phyloP scores from a whole-genome alignment of 2,329 filamentous ascomycete species.

The Beauveria scarabaeidicola region DNA sequence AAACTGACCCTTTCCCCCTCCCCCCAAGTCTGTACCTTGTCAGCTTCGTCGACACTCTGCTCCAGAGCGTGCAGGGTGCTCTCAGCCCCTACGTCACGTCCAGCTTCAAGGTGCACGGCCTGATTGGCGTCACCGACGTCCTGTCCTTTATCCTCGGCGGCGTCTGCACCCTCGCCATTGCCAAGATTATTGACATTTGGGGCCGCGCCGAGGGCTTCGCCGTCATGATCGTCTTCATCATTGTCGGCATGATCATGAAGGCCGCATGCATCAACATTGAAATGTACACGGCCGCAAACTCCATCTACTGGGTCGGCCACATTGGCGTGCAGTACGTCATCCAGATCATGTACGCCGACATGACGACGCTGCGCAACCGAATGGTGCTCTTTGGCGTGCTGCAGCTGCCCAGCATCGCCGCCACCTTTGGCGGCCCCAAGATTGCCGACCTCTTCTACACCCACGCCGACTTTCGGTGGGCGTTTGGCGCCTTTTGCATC shows the following conservation, averaged over 20 bases:
- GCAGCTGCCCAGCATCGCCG: conserved; percentile 35
- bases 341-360: conserved; percentile 35
- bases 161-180: conserved; percentile 31
- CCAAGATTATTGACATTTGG: conserved; percentile 42
- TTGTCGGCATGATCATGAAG: conserved; percentile 54
- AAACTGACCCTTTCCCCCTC: not conserved
- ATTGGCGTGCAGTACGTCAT: conserved; percentile 32
- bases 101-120: conserved; percentile 53
- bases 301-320: conserved; percentile 55
- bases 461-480: conserved; percentile 35
- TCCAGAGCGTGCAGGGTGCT: conserved; percentile 32
- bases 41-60: conserved; percentile 28
- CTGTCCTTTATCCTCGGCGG: conserved; percentile 41
- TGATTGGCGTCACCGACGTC: conserved; percentile 57
- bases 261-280: conserved; percentile 49
- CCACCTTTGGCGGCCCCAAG: conserved; percentile 34
- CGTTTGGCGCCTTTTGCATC: conserved; percentile 55
- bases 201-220: conserved; percentile 39
- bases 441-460: conserved; percentile 32
- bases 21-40: conserved; percentile 33
- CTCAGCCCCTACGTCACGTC: conserved; percentile 59
- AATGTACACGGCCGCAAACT: conserved; percentile 51
- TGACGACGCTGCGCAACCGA: conserved; percentile 33
- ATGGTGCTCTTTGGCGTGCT: conserved; percentile 35
- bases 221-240: conserved; percentile 33